Evolutionary conservation across 2,329 filamentous ascomycete genomes (phyloP).

Genomic region (Fusarium heterosporum): DNA sequence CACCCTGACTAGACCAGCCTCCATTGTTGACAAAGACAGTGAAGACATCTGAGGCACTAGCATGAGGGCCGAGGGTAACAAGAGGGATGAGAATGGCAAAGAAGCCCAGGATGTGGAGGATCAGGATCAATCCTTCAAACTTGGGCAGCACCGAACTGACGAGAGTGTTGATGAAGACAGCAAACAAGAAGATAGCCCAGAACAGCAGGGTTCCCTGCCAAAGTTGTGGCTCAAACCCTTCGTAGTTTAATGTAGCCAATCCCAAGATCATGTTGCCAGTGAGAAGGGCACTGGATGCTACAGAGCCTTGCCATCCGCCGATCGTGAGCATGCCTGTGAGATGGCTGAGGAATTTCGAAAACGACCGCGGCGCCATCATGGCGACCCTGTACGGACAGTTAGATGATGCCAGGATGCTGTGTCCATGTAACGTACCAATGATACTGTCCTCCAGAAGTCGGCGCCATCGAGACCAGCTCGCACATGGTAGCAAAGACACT

Average conservation of each 20-base stretch:
- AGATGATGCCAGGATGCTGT: accelerated
- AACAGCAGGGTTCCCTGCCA: slow-evolving; percentile 64
- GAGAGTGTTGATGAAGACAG: slow-evolving; percentile 63
- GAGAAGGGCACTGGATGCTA: slow-evolving; percentile 55
- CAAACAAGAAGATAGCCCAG: slow-evolving; percentile 60
- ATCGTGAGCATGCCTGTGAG: slow-evolving; percentile 61
- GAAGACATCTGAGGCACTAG: slow-evolving; percentile 55
- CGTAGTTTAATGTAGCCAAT: slow-evolving; percentile 48
- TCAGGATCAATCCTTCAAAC: slow-evolving; percentile 63
- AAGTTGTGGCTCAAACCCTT: slow-evolving; percentile 52
- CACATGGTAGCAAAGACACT: slow-evolving; percentile 55
- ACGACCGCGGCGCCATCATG: slow-evolving; percentile 60
- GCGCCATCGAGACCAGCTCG: slow-evolving; percentile 60
- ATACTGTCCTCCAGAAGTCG: slow-evolving; percentile 68
- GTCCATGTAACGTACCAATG: slow-evolving; percentile 54
- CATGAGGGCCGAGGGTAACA: slow-evolving; percentile 50
- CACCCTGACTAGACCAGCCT: slow-evolving; percentile 56
- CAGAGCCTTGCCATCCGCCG: slow-evolving; percentile 58
- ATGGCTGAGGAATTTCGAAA: slow-evolving; percentile 67
- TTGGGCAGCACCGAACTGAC: slow-evolving; percentile 59
- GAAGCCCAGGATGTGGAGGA: slow-evolving; percentile 58
- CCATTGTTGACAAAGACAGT: slow-evolving; percentile 58
- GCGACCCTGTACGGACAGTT: slow-evolving; percentile 54
- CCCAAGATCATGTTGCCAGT: slow-evolving; percentile 59
- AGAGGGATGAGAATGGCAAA: slow-evolving; percentile 51